Base-by-base conservation (phyloP, 1,139 yeast genomes). In the Wickerhamiella infanticola region DNA sequence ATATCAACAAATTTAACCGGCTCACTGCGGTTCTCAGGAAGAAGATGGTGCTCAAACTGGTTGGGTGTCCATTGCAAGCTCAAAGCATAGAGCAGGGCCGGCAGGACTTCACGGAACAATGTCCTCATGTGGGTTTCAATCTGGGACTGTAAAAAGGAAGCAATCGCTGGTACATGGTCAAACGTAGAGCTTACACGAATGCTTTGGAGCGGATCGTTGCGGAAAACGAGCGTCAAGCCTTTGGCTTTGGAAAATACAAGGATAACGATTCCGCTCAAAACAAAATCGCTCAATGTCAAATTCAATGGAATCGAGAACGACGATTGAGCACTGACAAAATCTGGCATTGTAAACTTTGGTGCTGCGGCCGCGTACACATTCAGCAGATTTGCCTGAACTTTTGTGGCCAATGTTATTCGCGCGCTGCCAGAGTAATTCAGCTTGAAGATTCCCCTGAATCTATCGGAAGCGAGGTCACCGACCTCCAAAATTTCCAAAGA, bases 361-460 rank as follows among this genome's bases (percentile, higher is more conserved):
- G 63, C 55, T 42, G 52, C 52, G 46, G 74, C 68, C 46, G 74
- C 68, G 58, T 81, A 79, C 6, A 82, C 83, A 52, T 79, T 79
- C 47, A 84, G 67, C 2, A 93, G 83, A 60, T 84, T 84, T 1
- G 94, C 94, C 61, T 83, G 86, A 9, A 85, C 86, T 49, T 81
- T 78, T 1, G 95, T 85, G 47, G 80, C 82, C 47, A 84, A 68
- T 0, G 93, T 81, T 47, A 84, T 74, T 47, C 78, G 77, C 29
- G 88, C 86, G 59, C 83, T 86, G 3, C 95, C 95, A 45, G 71
- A 68, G 59, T 85, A 84, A 53, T 76, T 78, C 52, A 84, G 74
- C 58, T 84, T 83, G 67, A 84, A 85, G 33, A 84, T 84, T 1
- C 95, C 95, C 48, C 94, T 68, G 58, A 84, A 85, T 51, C 85